A percentile compares a stretch with the other conserved stretches of the same genome.
Conservation (phyloP, 257 asterid species). For the Paulownia fortunei region DNA sequence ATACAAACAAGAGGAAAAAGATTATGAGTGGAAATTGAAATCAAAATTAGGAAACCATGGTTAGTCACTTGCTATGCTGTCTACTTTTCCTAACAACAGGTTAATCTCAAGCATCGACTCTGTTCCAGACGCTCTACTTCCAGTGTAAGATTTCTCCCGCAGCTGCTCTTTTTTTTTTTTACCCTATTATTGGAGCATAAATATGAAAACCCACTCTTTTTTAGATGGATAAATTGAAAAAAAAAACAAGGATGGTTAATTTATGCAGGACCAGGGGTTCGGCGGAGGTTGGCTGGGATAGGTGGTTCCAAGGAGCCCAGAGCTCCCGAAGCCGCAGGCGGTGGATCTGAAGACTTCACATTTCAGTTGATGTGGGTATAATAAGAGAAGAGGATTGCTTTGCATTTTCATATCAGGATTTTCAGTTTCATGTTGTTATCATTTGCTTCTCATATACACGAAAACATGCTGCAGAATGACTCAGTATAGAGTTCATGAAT, state of each 20-base stretch:
- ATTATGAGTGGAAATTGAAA: not conserved
- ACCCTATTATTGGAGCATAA: not conserved
- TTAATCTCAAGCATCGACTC: slow-evolving; percentile 61
- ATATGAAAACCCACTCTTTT: not conserved
- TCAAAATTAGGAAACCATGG: not conserved
- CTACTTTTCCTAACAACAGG: slow-evolving; percentile 40
- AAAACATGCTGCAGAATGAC: not conserved
- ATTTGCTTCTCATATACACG: not conserved
- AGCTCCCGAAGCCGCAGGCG: slow-evolving; percentile 68
- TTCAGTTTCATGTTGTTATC: not conserved
- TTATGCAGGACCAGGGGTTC: slow-evolving; percentile 76
- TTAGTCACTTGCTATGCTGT: not conserved
- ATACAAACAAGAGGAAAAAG: not conserved
- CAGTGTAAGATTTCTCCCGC: slow-evolving; percentile 52
- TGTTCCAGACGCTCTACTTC: slow-evolving; percentile 81
- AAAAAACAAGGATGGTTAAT: not conserved
- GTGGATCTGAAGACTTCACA: slow-evolving; percentile 54
- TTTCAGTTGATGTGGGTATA: not conserved
- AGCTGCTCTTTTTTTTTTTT: not conserved
- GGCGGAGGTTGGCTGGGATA: slow-evolving; percentile 70
- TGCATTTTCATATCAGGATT: not conserved
- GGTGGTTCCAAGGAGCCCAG: slow-evolving; percentile 92
- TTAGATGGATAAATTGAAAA: not conserved
- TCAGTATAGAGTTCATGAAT: not conserved
- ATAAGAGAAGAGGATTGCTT: not conserved